Conservation (phyloP, 2,329 filamentous ascomycete species). For the Davidsoniella eucalypti region DNA sequence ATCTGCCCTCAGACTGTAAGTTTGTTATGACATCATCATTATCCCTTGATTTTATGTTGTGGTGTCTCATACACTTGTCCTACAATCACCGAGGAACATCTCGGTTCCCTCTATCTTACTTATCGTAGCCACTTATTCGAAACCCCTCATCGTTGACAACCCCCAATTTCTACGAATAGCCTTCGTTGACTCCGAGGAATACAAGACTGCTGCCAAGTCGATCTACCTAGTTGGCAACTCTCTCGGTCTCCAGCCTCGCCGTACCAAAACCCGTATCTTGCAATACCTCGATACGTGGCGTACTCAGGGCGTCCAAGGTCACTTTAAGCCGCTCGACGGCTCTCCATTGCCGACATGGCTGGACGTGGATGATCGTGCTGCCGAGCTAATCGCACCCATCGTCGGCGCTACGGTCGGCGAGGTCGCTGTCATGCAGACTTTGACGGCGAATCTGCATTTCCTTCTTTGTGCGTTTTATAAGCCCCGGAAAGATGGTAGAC, state of each 20-base stretch:
- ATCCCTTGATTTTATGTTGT: too few relatives aligned
- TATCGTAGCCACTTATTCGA: too few relatives aligned
- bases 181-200: constrained; percentile 1
- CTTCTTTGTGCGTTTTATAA: constrained; percentile 69
- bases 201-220: constrained; percentile 14
- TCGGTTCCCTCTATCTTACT: too few relatives aligned
- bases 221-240: constrained; percentile 88
- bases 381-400: constrained; percentile 47
- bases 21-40: neutral
- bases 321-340: constrained; percentile 53
- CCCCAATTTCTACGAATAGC: neutral
- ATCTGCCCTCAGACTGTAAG: constrained; percentile 16
- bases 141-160: neutral
- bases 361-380: constrained; percentile 52
- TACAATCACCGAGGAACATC: too few relatives aligned
- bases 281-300: constrained; percentile 65
- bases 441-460: constrained; percentile 64
- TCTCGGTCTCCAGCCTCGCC: constrained; percentile 62
- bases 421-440: constrained; percentile 67
- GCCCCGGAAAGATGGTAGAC: constrained; percentile 36
- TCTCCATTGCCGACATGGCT: constrained; percentile 55
- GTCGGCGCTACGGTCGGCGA: constrained; percentile 55
- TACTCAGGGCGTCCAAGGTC: constrained; percentile 62
- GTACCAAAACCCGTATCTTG: constrained; percentile 39
- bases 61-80: too few relatives aligned